Evolutionary conservation across 345 rosid species (phyloP).

Genomic region (Streptanthus diversifolius): DNA sequence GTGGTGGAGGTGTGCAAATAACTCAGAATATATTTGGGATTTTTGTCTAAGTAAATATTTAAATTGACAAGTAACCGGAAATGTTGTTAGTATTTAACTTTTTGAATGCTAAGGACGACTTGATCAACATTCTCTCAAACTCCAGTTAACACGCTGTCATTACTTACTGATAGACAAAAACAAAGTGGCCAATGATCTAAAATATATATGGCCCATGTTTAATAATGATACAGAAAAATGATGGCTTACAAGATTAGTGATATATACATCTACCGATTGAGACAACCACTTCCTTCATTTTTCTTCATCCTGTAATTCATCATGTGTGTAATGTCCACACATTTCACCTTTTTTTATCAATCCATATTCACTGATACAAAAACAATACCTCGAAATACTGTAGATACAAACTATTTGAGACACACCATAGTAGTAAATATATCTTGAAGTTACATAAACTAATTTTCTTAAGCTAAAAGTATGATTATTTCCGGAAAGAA

Average conservation of each 20-base stretch:
- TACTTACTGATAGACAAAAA: background rate
- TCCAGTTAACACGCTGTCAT: background rate
- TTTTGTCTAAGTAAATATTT: too few species aligned
- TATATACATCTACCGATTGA: background rate
- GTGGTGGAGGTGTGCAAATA: too few species aligned
- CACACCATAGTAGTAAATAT: background rate
- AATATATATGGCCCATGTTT: background rate
- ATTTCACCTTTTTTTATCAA: background rate
- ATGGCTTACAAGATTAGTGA: background rate
- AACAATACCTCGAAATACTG: background rate
- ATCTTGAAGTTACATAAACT: background rate
- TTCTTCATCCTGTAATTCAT: too few species aligned
- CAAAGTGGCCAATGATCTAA: conserved; percentile 6
- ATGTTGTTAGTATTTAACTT: too few species aligned
- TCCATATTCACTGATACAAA: background rate
- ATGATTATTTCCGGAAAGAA: background rate
- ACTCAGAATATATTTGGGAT: too few species aligned
- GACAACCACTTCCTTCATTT: background rate
- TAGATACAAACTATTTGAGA: background rate
- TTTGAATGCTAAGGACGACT: conserved; percentile 2
- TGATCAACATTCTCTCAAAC: background rate
- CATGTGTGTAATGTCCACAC: too few species aligned
- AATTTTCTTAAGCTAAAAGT: background rate
- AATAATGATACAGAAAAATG: background rate
- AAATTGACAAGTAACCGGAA: too few species aligned